A percentile compares a stretch with the other conserved stretches of the same genome.
Conservation (phyloP, 176 grass and related monocot genomes). For the Puccinellia tenuiflora region DNA sequence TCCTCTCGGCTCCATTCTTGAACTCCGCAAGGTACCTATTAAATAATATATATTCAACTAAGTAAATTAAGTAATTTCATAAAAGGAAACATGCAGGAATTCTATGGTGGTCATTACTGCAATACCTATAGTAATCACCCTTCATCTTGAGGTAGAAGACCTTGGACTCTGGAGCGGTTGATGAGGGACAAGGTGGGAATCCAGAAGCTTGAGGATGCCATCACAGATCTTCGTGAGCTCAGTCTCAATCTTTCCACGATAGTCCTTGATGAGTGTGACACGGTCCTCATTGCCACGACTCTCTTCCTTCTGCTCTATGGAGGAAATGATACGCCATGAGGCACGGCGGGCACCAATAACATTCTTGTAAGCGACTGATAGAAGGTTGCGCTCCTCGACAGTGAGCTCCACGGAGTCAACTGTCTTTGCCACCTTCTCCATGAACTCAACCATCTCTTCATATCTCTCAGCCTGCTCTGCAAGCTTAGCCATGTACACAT, state of each 20-base stretch:
- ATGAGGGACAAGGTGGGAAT: constrained; percentile 40
- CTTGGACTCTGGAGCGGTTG: constrained; percentile 31
- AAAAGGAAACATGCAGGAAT: background rate
- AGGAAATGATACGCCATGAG: constrained; percentile 54
- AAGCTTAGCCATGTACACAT: constrained; percentile 50
- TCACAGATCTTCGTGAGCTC: constrained; percentile 48
- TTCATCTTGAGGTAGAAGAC: constrained; percentile 56
- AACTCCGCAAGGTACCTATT: constrained; percentile 44
- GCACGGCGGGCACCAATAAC: constrained; percentile 32
- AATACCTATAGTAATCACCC: constrained; percentile 39
- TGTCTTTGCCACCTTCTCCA: constrained; percentile 34
- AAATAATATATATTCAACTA: background rate
- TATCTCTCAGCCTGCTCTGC: constrained; percentile 54
- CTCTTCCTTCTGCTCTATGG: constrained; percentile 50
- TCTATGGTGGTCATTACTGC: background rate
- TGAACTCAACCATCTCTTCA: constrained; percentile 50
- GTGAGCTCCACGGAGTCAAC: constrained; percentile 39
- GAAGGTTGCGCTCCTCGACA: constrained; percentile 44
- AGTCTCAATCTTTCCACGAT: constrained; percentile 39
- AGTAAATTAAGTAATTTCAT: background rate
- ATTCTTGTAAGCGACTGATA: constrained; percentile 55
- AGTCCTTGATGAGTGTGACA: constrained; percentile 37
- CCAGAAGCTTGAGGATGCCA: constrained; percentile 49
- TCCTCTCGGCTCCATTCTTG: constrained; percentile 38
- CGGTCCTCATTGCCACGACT: constrained; percentile 32